These are phyloP conservation scores for Leccinum cinnamomeum DNA, from an alignment of 1,284 basidiomycete species.

Conservation along the genomic window DNA sequence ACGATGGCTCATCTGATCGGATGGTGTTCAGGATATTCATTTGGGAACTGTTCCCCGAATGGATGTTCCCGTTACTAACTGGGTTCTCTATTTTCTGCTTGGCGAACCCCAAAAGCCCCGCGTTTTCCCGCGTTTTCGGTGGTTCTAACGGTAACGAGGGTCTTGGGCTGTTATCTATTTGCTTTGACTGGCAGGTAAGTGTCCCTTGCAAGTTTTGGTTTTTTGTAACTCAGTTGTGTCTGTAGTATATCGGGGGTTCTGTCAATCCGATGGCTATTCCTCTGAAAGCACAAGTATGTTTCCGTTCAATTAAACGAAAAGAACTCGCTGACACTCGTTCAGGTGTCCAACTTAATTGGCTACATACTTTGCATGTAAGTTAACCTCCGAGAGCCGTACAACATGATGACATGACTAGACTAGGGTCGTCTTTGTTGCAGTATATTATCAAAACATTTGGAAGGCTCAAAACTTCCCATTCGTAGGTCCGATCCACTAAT, in stretches of 20 bases:
- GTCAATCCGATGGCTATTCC: constrained; percentile 49
- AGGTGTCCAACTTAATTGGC: constrained; percentile 46
- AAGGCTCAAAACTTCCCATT: constrained; percentile 49
- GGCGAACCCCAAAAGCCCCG: constrained; percentile 46
- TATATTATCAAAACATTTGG: constrained; percentile 52
- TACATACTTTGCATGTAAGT: constrained; percentile 48
- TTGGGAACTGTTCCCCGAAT: constrained; percentile 54
- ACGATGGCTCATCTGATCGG: background rate
- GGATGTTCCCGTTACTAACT: constrained; percentile 49
- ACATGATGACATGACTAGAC: background rate
- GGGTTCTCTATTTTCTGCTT: constrained; percentile 59
- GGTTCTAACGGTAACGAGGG: constrained; percentile 61
- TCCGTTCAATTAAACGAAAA: background rate
- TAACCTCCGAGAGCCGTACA: background rate
- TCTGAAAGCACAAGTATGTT: constrained; percentile 41
- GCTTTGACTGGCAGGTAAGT: constrained; percentile 54
- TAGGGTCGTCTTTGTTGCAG: constrained; percentile 45
- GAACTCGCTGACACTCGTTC: background rate
- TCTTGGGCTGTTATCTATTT: constrained; percentile 49
- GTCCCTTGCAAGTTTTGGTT: background rate
- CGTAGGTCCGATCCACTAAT: constrained; percentile 25
- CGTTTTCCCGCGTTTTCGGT: constrained; percentile 59
- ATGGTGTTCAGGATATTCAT: constrained; percentile 41
- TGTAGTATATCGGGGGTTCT: constrained; percentile 45
- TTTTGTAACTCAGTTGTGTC: constrained; percentile 10